Conservation (phyloP, 2,329 filamentous ascomycete genomes). For the Aspergillus fumigatus region DNA sequence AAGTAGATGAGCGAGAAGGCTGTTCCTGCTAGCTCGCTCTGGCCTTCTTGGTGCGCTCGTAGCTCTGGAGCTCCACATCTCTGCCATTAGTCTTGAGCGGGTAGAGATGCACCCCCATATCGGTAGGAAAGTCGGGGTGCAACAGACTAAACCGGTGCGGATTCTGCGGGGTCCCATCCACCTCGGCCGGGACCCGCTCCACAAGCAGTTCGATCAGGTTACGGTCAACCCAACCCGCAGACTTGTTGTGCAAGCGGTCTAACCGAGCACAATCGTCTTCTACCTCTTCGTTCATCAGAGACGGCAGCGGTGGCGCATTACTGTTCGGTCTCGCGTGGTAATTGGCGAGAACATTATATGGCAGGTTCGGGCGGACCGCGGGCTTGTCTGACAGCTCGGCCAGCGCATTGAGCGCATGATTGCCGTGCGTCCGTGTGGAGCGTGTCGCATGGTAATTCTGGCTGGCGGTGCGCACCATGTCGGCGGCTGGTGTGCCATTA, state of each 20-base stretch:
- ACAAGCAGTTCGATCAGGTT: slow-evolving; percentile 38
- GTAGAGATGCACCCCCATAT: slow-evolving; percentile 41
- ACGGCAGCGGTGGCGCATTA: slow-evolving; percentile 39
- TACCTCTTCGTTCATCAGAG: slow-evolving; percentile 44
- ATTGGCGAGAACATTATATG: slow-evolving; percentile 44
- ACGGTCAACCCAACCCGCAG: slow-evolving; percentile 39
- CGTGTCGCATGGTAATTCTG: slow-evolving; percentile 54
- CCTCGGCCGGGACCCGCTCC: slow-evolving; percentile 26
- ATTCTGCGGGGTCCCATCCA: slow-evolving; percentile 28
- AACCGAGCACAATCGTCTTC: slow-evolving; percentile 44
- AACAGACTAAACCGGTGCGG: slow-evolving; percentile 35
- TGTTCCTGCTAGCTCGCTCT: neutral
- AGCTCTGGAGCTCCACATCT: neutral
- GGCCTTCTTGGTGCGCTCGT: slow-evolving; percentile 4
- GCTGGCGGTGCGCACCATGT: slow-evolving; percentile 59
- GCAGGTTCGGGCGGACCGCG: slow-evolving; percentile 42
- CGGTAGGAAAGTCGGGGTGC: slow-evolving; percentile 42
- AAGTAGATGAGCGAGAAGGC: neutral
- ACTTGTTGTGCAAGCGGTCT: slow-evolving; percentile 35
- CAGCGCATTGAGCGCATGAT: slow-evolving; percentile 52
- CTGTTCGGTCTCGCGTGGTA: slow-evolving; percentile 42
- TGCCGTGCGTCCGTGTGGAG: slow-evolving; percentile 48
- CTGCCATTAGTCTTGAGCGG: slow-evolving; percentile 18
- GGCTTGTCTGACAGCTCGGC: slow-evolving; percentile 52
- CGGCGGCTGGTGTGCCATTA: slow-evolving; percentile 42